Conservation (phyloP, 2,329 filamentous ascomycete genomes). For the Pyrenophora graminea region DNA sequence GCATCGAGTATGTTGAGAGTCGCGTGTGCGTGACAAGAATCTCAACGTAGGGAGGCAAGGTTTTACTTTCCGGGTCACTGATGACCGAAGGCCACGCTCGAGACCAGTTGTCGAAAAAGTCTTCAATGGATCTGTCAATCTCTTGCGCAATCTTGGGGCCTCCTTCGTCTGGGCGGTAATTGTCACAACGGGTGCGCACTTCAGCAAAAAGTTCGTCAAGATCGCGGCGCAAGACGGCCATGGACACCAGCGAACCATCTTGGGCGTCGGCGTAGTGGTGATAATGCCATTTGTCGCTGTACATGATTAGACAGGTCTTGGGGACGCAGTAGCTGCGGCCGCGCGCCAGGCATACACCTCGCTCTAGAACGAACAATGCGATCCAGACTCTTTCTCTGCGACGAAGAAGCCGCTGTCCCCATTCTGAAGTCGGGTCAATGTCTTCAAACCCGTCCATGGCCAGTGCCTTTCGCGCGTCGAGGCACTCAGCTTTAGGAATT, state of each 20-base stretch:
- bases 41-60: conserved; percentile 73
- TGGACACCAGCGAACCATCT: conserved; percentile 72
- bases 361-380: conserved; percentile 71
- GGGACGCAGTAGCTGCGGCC: conserved; percentile 71
- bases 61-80: conserved; percentile 47
- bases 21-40: conserved; percentile 73
- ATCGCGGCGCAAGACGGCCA: conserved; percentile 70
- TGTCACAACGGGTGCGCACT: conserved; percentile 64
- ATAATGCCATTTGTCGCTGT: conserved; percentile 71
- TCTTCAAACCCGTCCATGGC: conserved; percentile 70
- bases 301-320: conserved; percentile 66
- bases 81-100: conserved; percentile 57
- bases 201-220: conserved; percentile 63
- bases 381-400: conserved; percentile 72
- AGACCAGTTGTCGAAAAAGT: conserved; percentile 69
- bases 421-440: conserved; percentile 63
- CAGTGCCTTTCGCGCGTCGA: conserved; percentile 68
- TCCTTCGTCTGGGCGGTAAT: conserved; percentile 56
- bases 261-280: conserved; percentile 66
- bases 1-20: conserved; percentile 73
- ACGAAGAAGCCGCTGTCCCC: conserved; percentile 64
- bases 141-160: conserved; percentile 57
- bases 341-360: conserved; percentile 72
- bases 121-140: conserved; percentile 59
- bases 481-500: conserved; percentile 68